Evolutionary conservation across 352 stramenopile species (phyloP).

Genomic region (Globisporangium cystogenes): DNA sequence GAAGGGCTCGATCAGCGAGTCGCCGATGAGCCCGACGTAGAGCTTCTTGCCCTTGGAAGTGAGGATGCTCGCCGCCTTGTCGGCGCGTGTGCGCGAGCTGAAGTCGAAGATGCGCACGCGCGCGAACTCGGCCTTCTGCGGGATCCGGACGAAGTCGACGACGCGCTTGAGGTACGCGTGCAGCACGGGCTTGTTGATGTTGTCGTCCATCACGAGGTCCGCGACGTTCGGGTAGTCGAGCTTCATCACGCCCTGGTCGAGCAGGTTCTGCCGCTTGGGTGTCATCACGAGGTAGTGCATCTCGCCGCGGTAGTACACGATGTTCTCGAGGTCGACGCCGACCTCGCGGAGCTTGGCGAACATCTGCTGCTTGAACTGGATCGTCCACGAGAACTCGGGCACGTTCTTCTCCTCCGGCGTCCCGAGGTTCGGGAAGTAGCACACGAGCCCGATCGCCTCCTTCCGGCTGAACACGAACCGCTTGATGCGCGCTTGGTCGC

Average conservation of each 20-base stretch:
- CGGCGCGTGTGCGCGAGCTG: slow-evolving; percentile 64
- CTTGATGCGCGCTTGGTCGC: slow-evolving; percentile 57
- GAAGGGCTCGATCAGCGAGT: slow-evolving; percentile 82
- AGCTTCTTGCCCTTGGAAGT: slow-evolving; percentile 65
- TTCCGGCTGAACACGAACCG: slow-evolving; percentile 79
- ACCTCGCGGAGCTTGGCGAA: slow-evolving; percentile 73
- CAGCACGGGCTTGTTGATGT: slow-evolving; percentile 53
- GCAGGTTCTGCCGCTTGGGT: slow-evolving; percentile 64
- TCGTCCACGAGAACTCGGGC: slow-evolving; percentile 78
- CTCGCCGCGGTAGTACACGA: slow-evolving; percentile 83
- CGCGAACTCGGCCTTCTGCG: slow-evolving; percentile 57
- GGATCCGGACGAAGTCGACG: slow-evolving; percentile 68
- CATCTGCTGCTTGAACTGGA: slow-evolving; percentile 84
- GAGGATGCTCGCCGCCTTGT: slow-evolving; percentile 69
- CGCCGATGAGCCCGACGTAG: slow-evolving; percentile 72
- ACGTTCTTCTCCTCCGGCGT: slow-evolving; percentile 75
- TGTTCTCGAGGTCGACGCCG: slow-evolving; percentile 75
- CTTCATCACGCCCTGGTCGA: slow-evolving; percentile 71
- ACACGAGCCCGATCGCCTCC: slow-evolving; percentile 76
- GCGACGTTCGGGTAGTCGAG: slow-evolving; percentile 54
- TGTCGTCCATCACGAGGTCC: slow-evolving; percentile 61
- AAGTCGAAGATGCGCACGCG: slow-evolving; percentile 83
- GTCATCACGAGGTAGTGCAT: slow-evolving; percentile 88
- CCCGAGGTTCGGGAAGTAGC: slow-evolving; percentile 72
- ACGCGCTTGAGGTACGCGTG: slow-evolving; percentile 64